These are phyloP conservation scores for Candida gorgasii DNA, from an alignment of 805 yeast species.

Conservation along the genomic window DNA sequence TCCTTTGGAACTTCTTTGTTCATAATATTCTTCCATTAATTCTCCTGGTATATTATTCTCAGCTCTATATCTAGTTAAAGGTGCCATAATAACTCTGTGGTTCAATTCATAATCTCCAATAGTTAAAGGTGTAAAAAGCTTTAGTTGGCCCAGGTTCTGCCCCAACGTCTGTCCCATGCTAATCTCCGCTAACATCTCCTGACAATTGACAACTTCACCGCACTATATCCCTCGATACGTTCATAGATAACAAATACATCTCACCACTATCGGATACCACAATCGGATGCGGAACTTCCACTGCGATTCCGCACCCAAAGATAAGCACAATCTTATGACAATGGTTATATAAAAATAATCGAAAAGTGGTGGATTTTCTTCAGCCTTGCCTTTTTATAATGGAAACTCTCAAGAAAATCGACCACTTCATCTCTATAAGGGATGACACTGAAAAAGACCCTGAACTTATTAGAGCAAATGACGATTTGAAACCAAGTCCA, in stretches of 20 bases:
- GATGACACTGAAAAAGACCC: slow-evolving; percentile 14
- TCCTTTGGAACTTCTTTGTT: slow-evolving; percentile 30
- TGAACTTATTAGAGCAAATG: slow-evolving; percentile 11
- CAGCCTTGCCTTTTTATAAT: background rate
- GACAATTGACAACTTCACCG: too few species aligned
- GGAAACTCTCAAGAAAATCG: slow-evolving; percentile 10
- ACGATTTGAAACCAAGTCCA: slow-evolving; percentile 17
- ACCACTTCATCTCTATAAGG: slow-evolving; percentile 12
- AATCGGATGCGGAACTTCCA: background rate
- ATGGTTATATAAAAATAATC: background rate
- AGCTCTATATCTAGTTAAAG: slow-evolving; percentile 16
- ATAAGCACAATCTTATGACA: background rate
- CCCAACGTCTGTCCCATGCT: too few species aligned
- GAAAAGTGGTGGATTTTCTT: background rate
- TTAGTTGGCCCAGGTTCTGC: too few species aligned
- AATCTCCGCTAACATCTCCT: too few species aligned
- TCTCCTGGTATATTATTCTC: slow-evolving; percentile 12
- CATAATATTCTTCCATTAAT: slow-evolving; percentile 25
- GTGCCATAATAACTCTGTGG: slow-evolving; percentile 16
- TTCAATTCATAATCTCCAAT: slow-evolving; percentile 10
- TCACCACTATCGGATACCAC: too few species aligned
- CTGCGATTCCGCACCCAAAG: background rate
- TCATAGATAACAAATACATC: too few species aligned
- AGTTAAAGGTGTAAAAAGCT: slow-evolving; percentile 9
- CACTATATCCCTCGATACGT: too few species aligned